Base-by-base conservation (phyloP, 768 basidiomycete genomes). In the Suillus occidentalis region DNA sequence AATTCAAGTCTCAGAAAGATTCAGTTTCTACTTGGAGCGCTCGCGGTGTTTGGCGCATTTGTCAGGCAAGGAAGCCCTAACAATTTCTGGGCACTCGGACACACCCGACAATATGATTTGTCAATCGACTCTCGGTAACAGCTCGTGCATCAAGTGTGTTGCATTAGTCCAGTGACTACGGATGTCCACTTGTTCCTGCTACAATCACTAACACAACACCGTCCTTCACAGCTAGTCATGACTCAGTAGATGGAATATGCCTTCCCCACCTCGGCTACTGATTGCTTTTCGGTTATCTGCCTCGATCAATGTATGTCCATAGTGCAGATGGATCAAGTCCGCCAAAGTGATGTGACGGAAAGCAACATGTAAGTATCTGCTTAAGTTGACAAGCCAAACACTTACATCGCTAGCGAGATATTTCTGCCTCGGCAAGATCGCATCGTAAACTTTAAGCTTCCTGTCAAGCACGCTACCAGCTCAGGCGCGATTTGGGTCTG, bases 351-450 rank as follows among this genome's bases (percentile, higher is more conserved):
- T 14, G 47, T 22, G 31, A n/a, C 12, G 14, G 12, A 28, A 43
- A 36, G 18, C n/a, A 34, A 31, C 49, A 13, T 14, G 61, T 25
- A 16, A 37, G 31, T 13, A 40, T 50, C 14, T 28, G 8, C 20
- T 16, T 14, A 20, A 20, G 31, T 40, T 62, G 28, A 61, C 25
- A 37, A 59, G 25, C 36, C 61, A 39, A n/a, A 31, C 22, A 52
- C 73, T 79, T 62, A 83, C 84, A 70, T 85, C 75, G 5, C 86
- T 85, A 58, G 80, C 83, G 45, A 61, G 45, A 39, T 37, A 61
- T 34, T 31, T 52, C 25, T 28, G 22, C 47, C 34, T 63, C n/a
- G 20, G n/a, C 18, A 64, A 43, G 22, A 64, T 62, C 22, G 31
- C 45, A 12, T 61, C n/a, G 31, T 47, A 20, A 14, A 31, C 34